Base-by-base conservation (phyloP, 2,329 filamentous ascomycete species). In the Ramularia endophylla region DNA sequence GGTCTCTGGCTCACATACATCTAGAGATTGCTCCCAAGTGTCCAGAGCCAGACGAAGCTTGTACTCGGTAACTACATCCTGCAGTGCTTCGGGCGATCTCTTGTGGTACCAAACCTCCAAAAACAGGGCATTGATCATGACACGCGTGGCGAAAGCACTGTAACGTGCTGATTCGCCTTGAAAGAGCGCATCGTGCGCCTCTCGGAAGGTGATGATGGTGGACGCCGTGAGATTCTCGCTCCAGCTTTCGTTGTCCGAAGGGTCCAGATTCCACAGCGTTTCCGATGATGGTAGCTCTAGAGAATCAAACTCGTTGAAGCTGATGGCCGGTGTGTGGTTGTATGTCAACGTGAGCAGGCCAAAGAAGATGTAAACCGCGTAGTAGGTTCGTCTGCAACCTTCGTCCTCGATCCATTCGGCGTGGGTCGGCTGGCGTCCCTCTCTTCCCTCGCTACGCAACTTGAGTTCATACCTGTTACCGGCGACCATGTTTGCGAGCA, bases 91-190 rank as follows among this genome's bases (percentile, higher is more conserved):
- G n/a, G 90, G 90, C 64, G 87, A 95, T 60, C 92, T 86, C 77
- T 95, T 95, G 71, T 97, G 87, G 62, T 95, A 94, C 92, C 92
- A 98, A 2, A 97, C 90, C 65, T 97, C 92, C 36, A 98, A 76
- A 74, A 97, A 98, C 51, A 98, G 74, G 8, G 92, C 90, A 60
- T 97, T 98, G 75, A 97, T 95, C 87, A 98, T 94, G 51, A 97
- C 87, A 48, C 92, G 87, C 8, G 92, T 94, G 4, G 89, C 90
- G 63, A 97, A 98, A 1, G 90, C 90, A 61, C 90, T 97, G 72
- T 97, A 98, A 55, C 84, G 83, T 38, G 90, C 78, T 43, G 79
- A 78, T 61, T 95, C 87, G 50, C 90, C 92, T 64, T 95, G 88
- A 73, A 97, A 97, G 3, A 98, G 78, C 48, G 88, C 89, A 66